Base-by-base conservation (phyloP, 768 basidiomycete genomes). In the Boletales sp. region DNA sequence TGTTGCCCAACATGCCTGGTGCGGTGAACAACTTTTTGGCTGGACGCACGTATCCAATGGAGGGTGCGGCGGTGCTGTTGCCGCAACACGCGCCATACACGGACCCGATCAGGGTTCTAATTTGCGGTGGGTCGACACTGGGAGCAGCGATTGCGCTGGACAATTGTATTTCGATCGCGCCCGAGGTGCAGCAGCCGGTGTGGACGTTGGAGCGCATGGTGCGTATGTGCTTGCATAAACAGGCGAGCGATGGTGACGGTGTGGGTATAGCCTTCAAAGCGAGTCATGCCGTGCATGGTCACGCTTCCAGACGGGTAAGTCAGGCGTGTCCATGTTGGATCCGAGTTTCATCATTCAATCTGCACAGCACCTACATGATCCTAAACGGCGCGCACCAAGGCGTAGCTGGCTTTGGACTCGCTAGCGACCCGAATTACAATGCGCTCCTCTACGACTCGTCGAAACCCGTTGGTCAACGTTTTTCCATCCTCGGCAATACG, bases 141-240 rank as follows among this genome's bases (percentile, higher is more conserved):
- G 81, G 80, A 4, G 75, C 73, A 15, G 66, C 56, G 3, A 58
- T 65, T 10, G 76, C 76, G 4, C 65, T 84, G 21, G 87, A 89
- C 57, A 89, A 87, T 57, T 91, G 89, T 56, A 77, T 89, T 12
- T 70, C 75, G 1, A 88, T 83, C 21, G 67, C 76, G 21, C 89
- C 89, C 0, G 89, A 91, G 60, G 79, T 58, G 0, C 32, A 61
- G 1, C 81, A 83, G 44, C 63, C 86, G 1, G 75, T 75, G 1
- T 91, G 89, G 89, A 74, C 74, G 0, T 32, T 90, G 8, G 89
- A 91, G 63, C 80, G 89, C 42, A 90, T 90, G 89, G 88, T 87
- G 36, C 42, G 81, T 66, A 15, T 9, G 25, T 33, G 37, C 33
- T 34, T 42, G 14, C 25, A 28, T 28, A 5, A 28, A 28, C 25